Conservation (phyloP, 306 rosid species). For the Acacia crassicarpa region DNA sequence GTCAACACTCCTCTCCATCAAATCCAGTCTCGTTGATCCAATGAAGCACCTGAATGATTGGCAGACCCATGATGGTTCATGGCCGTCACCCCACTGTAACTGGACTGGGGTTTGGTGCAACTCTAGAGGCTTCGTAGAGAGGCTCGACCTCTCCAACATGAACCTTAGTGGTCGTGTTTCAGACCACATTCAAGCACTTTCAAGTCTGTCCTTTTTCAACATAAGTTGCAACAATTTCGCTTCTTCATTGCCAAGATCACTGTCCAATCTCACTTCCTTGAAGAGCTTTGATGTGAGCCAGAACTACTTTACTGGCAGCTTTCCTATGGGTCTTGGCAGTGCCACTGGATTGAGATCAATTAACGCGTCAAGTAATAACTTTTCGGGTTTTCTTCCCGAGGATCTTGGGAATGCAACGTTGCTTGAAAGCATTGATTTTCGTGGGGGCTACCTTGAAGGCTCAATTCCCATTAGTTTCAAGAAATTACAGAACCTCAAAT, state of each 20-base stretch:
- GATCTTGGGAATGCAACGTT: conserved; percentile 79
- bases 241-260: conserved; percentile 57
- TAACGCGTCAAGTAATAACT: conserved; percentile 80
- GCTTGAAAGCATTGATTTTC: conserved; percentile 70
- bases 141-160: conserved; percentile 76
- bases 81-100: conserved; percentile 51
- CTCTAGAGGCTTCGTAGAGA: conserved; percentile 55
- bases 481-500: conserved; percentile 65
- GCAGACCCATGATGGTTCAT: conserved; percentile 34
- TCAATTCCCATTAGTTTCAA: conserved; percentile 63
- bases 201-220: conserved; percentile 53
- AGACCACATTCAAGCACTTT: conserved; percentile 54
- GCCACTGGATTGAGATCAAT: conserved; percentile 56
- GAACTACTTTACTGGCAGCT: conserved; percentile 70
- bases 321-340: conserved; percentile 70
- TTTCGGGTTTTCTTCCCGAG: conserved; percentile 66
- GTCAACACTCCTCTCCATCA: conserved; percentile 56
- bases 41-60: conserved; percentile 58
- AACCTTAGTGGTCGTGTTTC: conserved; percentile 72
- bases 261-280: conserved; percentile 58
- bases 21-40: conserved; percentile 62
- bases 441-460: conserved; percentile 82
- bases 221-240: conserved; percentile 61
- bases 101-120: conserved; percentile 83
- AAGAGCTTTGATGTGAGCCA: conserved; percentile 77